Percentiles rank a stretch among this genome's conserved stretches.
phyloP scores from a whole-genome alignment of 169 alveolate genomes.

The Plasmodium fragile region DNA sequence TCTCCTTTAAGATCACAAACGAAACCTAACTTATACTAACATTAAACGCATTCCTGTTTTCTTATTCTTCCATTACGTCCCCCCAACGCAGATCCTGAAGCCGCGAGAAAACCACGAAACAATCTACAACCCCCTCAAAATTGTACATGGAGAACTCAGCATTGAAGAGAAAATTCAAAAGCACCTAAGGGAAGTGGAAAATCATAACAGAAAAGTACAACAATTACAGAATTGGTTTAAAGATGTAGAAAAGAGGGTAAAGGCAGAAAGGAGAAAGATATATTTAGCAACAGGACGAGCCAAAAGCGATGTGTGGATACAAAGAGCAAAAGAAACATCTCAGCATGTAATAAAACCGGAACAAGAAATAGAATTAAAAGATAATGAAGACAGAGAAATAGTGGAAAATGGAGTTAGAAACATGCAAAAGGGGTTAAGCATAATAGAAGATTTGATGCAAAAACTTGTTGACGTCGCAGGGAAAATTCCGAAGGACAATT shows the following conservation, averaged over 20 bases:
- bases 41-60: not conserved
- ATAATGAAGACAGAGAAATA: slow-evolving; percentile 12
- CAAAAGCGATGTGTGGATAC: not conserved
- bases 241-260: slow-evolving; percentile 20
- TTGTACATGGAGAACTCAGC: not conserved
- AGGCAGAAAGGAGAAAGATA: not conserved
- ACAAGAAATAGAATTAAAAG: slow-evolving; percentile 4
- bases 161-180: not conserved
- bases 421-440: slow-evolving; percentile 13
- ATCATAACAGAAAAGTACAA: slow-evolving; percentile 12
- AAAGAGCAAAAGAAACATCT: not conserved
- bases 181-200: slow-evolving; percentile 1
- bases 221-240: slow-evolving; percentile 10
- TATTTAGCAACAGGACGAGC: not conserved
- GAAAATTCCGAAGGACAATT: slow-evolving; percentile 2
- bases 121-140: not conserved
- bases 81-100: not conserved
- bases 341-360: not conserved
- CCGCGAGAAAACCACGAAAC: not conserved
- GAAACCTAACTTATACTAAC: not conserved
- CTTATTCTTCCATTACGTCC: not conserved
- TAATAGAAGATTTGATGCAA: slow-evolving; percentile 26
- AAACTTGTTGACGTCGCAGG: slow-evolving; percentile 15
- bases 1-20: not conserved
- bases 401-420: slow-evolving; percentile 31